Percentiles rank a stretch among this genome's conserved stretches.
Conservation (phyloP, 2,329 filamentous ascomycete genomes). For the Sporothrix humicola region DNA sequence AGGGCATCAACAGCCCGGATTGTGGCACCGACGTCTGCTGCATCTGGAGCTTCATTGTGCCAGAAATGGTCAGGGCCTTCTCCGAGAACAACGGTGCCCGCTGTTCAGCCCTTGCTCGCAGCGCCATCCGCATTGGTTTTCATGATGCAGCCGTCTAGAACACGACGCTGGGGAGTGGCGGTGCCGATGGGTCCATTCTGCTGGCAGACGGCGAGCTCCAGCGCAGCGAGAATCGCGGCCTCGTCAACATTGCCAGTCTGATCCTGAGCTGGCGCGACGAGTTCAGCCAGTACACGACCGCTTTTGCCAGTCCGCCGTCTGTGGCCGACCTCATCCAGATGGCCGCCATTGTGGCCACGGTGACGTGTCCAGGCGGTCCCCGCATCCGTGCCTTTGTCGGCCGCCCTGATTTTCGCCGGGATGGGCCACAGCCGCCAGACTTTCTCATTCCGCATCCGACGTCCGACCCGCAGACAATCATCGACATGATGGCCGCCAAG, state of each 20-base stretch:
- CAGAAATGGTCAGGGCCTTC: slow-evolving; percentile 47
- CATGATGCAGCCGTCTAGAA: slow-evolving; percentile 55
- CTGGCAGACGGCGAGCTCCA: slow-evolving; percentile 48
- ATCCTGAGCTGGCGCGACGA: slow-evolving; percentile 47
- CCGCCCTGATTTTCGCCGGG: slow-evolving; percentile 49
- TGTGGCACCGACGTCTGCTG: slow-evolving; percentile 44
- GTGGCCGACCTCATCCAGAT: slow-evolving; percentile 62
- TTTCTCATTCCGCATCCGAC: slow-evolving; percentile 53
- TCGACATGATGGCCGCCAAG: slow-evolving; percentile 56
- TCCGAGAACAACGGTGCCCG: slow-evolving; percentile 35
- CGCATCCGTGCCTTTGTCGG: slow-evolving; percentile 57
- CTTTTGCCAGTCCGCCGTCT: slow-evolving; percentile 43
- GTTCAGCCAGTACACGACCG: slow-evolving; percentile 44
- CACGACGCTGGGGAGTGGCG: slow-evolving; percentile 41
- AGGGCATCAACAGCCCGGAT: slow-evolving; percentile 39
- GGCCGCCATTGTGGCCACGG: slow-evolving; percentile 54
- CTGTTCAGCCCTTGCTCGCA: slow-evolving; percentile 46
- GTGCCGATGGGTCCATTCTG: slow-evolving; percentile 55
- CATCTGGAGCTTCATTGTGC: slow-evolving; percentile 50
- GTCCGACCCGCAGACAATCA: slow-evolving; percentile 49
- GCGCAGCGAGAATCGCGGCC: slow-evolving; percentile 53
- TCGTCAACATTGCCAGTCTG: slow-evolving; percentile 49
- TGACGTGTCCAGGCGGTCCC: slow-evolving; percentile 59
- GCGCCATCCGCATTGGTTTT: slow-evolving; percentile 54
- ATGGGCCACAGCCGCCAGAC: slow-evolving; percentile 46